Conservation (phyloP, 352 stramenopile genomes). For the Pythium insidiosum region DNA sequence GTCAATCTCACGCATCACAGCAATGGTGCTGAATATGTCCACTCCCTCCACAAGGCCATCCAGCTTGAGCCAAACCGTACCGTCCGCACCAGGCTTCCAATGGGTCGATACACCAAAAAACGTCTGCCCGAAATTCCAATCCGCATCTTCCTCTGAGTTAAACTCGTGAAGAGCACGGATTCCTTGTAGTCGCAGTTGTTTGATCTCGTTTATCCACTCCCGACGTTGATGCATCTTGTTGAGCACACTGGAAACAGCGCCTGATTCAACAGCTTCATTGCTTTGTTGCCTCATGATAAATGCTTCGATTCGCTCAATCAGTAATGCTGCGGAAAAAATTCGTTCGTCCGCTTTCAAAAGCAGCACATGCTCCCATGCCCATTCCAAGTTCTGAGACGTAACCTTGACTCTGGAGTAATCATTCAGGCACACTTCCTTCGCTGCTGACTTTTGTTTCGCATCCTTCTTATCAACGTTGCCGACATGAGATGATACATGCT, state of each 20-base stretch:
- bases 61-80: constrained; percentile 76
- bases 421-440: constrained; percentile 21
- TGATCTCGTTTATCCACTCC: constrained; percentile 43
- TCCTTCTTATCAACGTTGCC: background rate
- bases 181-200: constrained; percentile 36
- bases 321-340: constrained; percentile 54
- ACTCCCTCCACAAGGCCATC: constrained; percentile 69
- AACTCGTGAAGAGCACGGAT: constrained; percentile 61
- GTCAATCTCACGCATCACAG: constrained; percentile 77
- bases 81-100: constrained; percentile 68
- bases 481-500: background rate
- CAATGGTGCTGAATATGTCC: constrained; percentile 77
- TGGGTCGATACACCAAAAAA: constrained; percentile 73
- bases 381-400: constrained; percentile 30
- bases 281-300: constrained; percentile 28
- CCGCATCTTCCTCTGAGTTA: constrained; percentile 41
- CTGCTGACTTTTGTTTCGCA: no score
- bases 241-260: constrained; percentile 15
- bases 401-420: constrained; percentile 55
- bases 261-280: background rate
- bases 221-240: constrained; percentile 44
- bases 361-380: constrained; percentile 68
- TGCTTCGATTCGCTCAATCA: constrained; percentile 62
- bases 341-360: constrained; percentile 60
- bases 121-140: constrained; percentile 72